Conservation (phyloP, 169 alveolate species). For the Amoebophrya sp. region DNA sequence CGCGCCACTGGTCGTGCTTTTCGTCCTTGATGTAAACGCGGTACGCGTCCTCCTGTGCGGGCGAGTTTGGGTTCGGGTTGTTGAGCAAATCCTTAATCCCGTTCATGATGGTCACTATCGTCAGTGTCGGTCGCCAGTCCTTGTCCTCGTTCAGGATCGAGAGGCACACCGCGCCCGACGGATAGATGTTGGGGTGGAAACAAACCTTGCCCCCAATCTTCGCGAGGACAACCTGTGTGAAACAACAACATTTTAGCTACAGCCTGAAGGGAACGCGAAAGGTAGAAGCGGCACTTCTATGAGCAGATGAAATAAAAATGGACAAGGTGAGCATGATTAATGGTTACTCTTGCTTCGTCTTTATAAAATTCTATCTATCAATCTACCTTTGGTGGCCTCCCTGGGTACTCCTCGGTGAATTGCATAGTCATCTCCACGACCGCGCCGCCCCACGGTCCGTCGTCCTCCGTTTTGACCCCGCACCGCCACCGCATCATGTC, state of each 20-base stretch:
- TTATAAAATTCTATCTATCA: no score
- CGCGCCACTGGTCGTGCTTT: slow-evolving; percentile 55
- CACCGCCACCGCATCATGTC: not conserved
- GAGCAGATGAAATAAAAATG: no score
- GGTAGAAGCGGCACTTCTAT: no score
- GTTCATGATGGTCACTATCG: slow-evolving; percentile 80
- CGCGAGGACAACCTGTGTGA: not conserved
- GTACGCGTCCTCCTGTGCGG: slow-evolving; percentile 91
- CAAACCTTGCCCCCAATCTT: not conserved
- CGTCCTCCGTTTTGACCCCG: slow-evolving; percentile 22
- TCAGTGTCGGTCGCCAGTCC: slow-evolving; percentile 97
- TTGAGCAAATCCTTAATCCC: slow-evolving; percentile 72
- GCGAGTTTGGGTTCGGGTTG: slow-evolving; percentile 87
- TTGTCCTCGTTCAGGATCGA: slow-evolving; percentile 95
- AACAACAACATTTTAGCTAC: no score
- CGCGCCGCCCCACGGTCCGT: slow-evolving; percentile 94
- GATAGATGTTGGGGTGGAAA: slow-evolving; percentile 47
- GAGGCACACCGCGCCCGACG: slow-evolving; percentile 96
- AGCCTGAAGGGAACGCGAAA: no score
- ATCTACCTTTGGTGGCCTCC: slow-evolving; percentile 98
- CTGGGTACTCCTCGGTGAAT: slow-evolving; percentile 95
- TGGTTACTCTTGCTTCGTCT: no score
- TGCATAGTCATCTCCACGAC: slow-evolving; percentile 86
- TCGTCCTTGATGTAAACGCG: slow-evolving; percentile 69
- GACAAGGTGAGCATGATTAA: no score